A percentile compares a stretch with the other conserved stretches of the same genome.
These are phyloP conservation scores for Berkeleyomyces basicola DNA, from an alignment of 2,329 filamentous ascomycete genomes.

Conservation along the genomic window DNA sequence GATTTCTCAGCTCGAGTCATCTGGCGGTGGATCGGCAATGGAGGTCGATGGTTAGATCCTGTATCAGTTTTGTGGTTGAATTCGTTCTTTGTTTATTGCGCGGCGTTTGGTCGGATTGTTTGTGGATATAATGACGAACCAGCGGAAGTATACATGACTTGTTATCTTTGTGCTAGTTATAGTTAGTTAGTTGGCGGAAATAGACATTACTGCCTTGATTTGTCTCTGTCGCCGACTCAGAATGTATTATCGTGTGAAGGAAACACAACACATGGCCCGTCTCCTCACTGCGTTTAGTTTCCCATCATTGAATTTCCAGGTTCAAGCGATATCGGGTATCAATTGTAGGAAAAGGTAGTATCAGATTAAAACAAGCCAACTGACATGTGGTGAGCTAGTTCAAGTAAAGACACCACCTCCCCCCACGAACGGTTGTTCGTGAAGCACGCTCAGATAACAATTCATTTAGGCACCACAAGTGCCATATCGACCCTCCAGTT, in stretches of 20 bases:
- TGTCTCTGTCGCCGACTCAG: no score
- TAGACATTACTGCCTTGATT: not conserved
- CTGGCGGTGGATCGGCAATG: slow-evolving; percentile 18
- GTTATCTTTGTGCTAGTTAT: not conserved
- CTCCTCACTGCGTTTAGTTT: no score
- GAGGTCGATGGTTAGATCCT: slow-evolving; percentile 20
- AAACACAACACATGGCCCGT: no score
- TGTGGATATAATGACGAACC: not conserved
- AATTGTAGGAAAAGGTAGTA: no score
- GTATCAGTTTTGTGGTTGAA: not conserved
- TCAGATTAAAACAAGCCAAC: no score
- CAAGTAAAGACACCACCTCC: not conserved
- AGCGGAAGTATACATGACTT: not conserved
- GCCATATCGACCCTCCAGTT: not conserved
- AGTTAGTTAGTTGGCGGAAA: not conserved
- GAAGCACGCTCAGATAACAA: not conserved
- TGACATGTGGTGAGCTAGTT: no score
- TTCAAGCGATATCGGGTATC: no score
- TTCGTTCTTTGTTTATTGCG: not conserved
- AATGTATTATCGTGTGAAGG: no score
- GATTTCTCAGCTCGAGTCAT: slow-evolving; percentile 30
- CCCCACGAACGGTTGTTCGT: no score
- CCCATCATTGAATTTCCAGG: no score
- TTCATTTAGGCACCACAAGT: not conserved
- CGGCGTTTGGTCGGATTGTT: not conserved